Evolutionary conservation across 2,329 filamentous ascomycete species (phyloP).

Genomic region (Chrysoporthe puriensis): DNA sequence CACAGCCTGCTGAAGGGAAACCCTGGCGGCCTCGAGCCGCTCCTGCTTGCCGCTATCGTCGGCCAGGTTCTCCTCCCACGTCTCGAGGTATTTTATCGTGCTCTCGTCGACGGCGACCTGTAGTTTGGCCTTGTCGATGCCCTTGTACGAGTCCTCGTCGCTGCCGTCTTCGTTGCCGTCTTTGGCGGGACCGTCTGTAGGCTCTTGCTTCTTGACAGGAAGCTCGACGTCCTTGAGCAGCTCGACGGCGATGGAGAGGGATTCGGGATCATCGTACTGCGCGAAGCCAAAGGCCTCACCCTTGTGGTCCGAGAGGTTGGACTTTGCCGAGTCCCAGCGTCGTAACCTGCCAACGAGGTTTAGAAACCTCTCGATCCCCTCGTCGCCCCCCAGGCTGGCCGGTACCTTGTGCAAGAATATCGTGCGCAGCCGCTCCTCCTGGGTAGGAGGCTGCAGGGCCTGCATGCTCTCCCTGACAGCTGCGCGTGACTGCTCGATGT

Average conservation of each 20-base stretch:
- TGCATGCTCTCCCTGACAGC: conserved; percentile 70
- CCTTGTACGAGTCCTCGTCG: conserved; percentile 50
- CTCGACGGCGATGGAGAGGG: conserved; percentile 81
- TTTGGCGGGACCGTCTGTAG: conserved; percentile 46
- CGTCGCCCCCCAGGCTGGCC: conserved; percentile 75
- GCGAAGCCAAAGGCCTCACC: conserved; percentile 91
- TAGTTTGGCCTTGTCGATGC: conserved; percentile 71
- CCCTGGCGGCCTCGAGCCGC: conserved; percentile 70
- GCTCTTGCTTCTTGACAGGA: conserved; percentile 74
- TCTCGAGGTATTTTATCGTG: conserved; percentile 82
- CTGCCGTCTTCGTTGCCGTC: conserved; percentile 39
- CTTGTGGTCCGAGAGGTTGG: conserved; percentile 68
- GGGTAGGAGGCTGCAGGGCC: conserved; percentile 77
- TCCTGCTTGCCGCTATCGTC: conserved; percentile 68
- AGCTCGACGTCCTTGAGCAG: conserved; percentile 82
- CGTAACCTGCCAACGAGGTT: conserved; percentile 76
- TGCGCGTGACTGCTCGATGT: conserved; percentile 68
- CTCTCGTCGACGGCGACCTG: conserved; percentile 79
- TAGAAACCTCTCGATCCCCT: conserved; percentile 78
- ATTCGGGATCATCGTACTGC: conserved; percentile 90
- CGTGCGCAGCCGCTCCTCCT: conserved; percentile 89
- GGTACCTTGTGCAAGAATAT: conserved; percentile 89
- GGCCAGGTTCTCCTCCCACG: conserved; percentile 69
- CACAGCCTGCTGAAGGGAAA: conserved; percentile 69
- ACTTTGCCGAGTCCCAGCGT: conserved; percentile 79